A percentile compares a stretch with the other conserved stretches of the same genome.
These are phyloP conservation scores for Leucoagaricus sp. DNA, from an alignment of 1,284 basidiomycete species.

Conservation along the genomic window DNA sequence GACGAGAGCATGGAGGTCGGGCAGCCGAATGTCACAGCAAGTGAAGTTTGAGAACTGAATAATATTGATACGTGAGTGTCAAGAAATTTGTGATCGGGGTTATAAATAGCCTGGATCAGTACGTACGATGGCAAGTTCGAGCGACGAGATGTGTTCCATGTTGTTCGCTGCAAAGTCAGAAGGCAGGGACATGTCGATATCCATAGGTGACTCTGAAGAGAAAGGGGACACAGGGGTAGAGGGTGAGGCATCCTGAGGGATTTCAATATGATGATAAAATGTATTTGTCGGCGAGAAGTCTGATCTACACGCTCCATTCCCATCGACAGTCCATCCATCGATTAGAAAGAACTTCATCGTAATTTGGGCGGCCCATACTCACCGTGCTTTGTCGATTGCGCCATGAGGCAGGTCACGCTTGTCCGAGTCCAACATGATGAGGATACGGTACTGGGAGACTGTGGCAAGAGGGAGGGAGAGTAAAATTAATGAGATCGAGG, in stretches of 20 bases:
- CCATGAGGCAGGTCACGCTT: slow-evolving; percentile 8
- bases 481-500: background rate
- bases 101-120: slow-evolving; percentile 7
- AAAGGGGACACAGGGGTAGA: background rate
- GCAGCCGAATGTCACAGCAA: slow-evolving; percentile 61
- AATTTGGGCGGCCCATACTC: slow-evolving; percentile 6
- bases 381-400: background rate
- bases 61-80: background rate
- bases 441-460: background rate
- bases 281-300: slow-evolving; percentile 7
- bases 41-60: slow-evolving; percentile 61
- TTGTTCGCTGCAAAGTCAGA: slow-evolving; percentile 12
- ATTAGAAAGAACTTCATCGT: slow-evolving; percentile 11
- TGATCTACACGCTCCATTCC: slow-evolving; percentile 19
- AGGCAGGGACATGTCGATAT: slow-evolving; percentile 12
- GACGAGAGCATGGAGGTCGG: slow-evolving; percentile 68
- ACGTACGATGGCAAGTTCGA: slow-evolving; percentile 19
- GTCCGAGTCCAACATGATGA: slow-evolving; percentile 5
- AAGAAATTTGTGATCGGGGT: slow-evolving; percentile 11
- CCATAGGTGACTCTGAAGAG: slow-evolving; percentile 11
- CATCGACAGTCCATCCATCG: slow-evolving; percentile 9
- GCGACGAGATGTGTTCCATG: slow-evolving; percentile 17
- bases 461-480: background rate
- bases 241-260: background rate
- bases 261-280: slow-evolving; percentile 8